Conservation (phyloP, 169 alveolate species). For the Hepatocystis sp. region DNA sequence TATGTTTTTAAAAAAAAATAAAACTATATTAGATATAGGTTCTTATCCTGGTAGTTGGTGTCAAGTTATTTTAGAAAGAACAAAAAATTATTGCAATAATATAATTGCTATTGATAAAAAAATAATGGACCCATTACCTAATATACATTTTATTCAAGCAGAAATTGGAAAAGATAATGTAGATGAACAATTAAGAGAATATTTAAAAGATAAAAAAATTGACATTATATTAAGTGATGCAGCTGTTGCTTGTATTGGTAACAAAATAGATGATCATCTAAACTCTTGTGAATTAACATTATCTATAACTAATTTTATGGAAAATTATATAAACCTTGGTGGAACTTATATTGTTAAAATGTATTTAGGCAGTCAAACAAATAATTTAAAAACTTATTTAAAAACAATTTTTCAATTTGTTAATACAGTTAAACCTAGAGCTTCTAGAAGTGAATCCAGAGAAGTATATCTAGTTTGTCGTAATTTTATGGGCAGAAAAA, state of each 20-base stretch:
- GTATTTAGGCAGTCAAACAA: constrained; percentile 85
- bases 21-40: constrained; percentile 84
- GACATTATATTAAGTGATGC: constrained; percentile 85
- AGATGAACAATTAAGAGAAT: constrained; percentile 72
- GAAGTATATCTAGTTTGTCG: constrained; percentile 86
- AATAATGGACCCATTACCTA: constrained; percentile 78
- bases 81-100: constrained; percentile 81
- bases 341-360: constrained; percentile 87
- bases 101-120: constrained; percentile 60
- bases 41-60: constrained; percentile 89
- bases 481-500: constrained; percentile 81
- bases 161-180: constrained; percentile 83
- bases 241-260: constrained; percentile 84
- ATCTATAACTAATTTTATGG: constrained; percentile 85
- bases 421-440: constrained; percentile 84
- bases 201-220: constrained; percentile 78
- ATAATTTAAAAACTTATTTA: constrained; percentile 81
- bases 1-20: constrained; percentile 81
- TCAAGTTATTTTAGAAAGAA: constrained; percentile 83
- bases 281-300: constrained; percentile 85
- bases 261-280: constrained; percentile 85
- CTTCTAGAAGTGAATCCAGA: constrained; percentile 82
- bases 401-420: constrained; percentile 80
- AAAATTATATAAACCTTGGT: constrained; percentile 80
- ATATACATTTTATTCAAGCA: constrained; percentile 82